These are phyloP conservation scores for Trichomonas tenax DNA, from an alignment of 208 protist genomes.

Conservation along the genomic window DNA sequence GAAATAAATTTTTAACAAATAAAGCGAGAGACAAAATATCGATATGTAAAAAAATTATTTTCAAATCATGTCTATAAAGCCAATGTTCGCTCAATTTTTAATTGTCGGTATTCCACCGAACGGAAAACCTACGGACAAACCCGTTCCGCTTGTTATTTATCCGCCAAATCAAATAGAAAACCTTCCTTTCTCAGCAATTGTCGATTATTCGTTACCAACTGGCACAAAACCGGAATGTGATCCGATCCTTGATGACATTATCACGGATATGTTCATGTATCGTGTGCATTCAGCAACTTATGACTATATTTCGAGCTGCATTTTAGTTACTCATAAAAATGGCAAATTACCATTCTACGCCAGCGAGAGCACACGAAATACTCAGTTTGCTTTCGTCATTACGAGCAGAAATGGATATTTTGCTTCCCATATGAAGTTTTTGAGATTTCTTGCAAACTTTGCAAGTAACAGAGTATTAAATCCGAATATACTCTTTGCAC, in stretches of 20 bases:
- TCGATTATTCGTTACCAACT: background rate
- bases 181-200: background rate
- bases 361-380: background rate
- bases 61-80: background rate
- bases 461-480: background rate
- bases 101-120: background rate
- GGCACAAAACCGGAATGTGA: background rate
- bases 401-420: background rate
- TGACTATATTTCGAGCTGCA: background rate
- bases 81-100: conserved; percentile 5
- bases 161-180: background rate
- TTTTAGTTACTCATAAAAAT: background rate
- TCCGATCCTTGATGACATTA: background rate
- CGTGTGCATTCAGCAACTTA: background rate
- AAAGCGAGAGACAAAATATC: no score
- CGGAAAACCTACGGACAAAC: background rate
- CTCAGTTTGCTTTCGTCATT: background rate
- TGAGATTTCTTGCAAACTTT: background rate
- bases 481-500: background rate
- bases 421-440: background rate
- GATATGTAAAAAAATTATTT: background rate
- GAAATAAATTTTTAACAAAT: no score
- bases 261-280: background rate
- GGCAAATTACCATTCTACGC: background rate
- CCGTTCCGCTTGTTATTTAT: background rate